phyloP scores from a whole-genome alignment of 805 yeast species.

The Spathaspora sp. region DNA sequence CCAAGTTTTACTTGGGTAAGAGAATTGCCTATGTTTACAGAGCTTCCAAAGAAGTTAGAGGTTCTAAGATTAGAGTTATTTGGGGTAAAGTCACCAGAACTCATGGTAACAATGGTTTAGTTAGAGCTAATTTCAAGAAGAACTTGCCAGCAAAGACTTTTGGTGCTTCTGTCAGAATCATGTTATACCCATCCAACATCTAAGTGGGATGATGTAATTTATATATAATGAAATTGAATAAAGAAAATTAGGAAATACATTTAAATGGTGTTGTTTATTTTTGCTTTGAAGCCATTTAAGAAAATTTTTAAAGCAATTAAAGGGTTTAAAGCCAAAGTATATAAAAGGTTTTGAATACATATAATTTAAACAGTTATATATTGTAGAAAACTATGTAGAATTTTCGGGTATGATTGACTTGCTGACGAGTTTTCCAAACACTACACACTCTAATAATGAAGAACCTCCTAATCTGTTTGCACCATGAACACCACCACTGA shows the following conservation, averaged over 20 bases:
- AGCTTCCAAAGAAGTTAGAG: conserved; percentile 96
- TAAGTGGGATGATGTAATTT: conserved; percentile 42
- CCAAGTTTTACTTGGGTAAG: conserved; percentile 99
- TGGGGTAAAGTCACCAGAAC: conserved; percentile 99
- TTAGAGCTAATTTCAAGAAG: conserved; percentile 98
- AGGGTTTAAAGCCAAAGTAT: conserved; percentile 1
- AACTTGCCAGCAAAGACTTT: conserved; percentile 99
- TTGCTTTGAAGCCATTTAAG: conserved; percentile 2
- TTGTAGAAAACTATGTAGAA: background rate
- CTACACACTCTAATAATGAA: conserved; percentile 56
- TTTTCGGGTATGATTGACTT: background rate
- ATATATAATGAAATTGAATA: background rate
- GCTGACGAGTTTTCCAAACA: conserved; percentile 40
- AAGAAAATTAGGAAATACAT: background rate
- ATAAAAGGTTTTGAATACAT: conserved; percentile 4
- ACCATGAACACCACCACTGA: conserved; percentile 69
- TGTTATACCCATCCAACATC: conserved; percentile 99
- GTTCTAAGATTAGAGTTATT: conserved; percentile 98
- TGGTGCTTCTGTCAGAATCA: conserved; percentile 99
- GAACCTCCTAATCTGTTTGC: conserved; percentile 59
- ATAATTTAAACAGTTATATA: conserved; percentile 3
- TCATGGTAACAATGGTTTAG: conserved; percentile 98
- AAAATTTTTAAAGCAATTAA: background rate
- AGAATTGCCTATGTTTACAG: conserved; percentile 99
- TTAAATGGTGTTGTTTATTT: background rate